A percentile compares a stretch with the other conserved stretches of the same genome.
These are phyloP conservation scores for Ophiocordyceps robertsii DNA, from an alignment of 2,329 filamentous ascomycete species.

Conservation along the genomic window DNA sequence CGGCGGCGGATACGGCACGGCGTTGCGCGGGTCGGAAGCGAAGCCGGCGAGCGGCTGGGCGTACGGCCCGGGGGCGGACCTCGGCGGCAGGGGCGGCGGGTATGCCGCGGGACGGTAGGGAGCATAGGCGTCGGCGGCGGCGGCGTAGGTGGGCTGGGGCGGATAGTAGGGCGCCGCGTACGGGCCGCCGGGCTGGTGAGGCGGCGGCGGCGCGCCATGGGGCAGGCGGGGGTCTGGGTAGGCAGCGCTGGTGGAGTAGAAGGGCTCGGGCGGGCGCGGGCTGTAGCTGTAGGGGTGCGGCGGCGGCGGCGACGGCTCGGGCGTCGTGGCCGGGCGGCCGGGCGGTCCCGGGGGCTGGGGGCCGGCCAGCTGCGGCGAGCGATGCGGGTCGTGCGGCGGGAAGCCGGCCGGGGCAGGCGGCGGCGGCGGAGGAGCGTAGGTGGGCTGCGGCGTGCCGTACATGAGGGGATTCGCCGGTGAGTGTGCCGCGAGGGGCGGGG, in stretches of 20 bases:
- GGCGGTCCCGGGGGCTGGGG: not conserved
- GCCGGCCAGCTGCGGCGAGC: not conserved
- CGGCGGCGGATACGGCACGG: slow-evolving; percentile 8
- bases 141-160: not conserved
- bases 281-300: not conserved
- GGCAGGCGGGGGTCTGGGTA: too few species aligned
- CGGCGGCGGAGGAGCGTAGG: slow-evolving; percentile 5
- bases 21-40: not conserved
- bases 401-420: not conserved
- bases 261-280: not conserved
- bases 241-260: not conserved
- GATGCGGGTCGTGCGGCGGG: slow-evolving; percentile 4
- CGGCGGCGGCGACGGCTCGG: not conserved
- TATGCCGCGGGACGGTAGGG: not conserved
- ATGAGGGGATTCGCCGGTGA: not conserved
- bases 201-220: not conserved
- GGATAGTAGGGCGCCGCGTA: not conserved
- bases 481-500: not conserved
- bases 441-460: slow-evolving; percentile 2
- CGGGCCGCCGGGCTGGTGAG: not conserved
- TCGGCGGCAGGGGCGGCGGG: not conserved
- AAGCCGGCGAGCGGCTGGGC: not conserved
- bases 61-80: not conserved
- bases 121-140: not conserved
- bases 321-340: not conserved